Evolutionary conservation across 2,329 filamentous ascomycete genomes (phyloP), one percentile per base, ranked within the genome.

Genomic region (Cryphonectria nitschkei): DNA sequence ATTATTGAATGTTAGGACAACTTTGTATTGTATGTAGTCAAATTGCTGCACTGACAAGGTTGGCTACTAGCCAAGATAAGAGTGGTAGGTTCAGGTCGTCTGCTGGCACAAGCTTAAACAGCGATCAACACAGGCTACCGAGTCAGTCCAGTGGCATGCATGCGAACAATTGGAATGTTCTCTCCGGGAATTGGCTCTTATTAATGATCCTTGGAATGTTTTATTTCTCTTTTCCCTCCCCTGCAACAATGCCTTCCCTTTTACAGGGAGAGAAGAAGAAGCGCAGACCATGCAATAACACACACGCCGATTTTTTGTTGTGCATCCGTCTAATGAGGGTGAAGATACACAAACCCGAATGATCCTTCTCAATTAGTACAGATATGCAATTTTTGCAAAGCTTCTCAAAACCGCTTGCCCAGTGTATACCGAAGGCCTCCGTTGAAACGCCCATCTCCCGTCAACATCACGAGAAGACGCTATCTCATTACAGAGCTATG

Each of bases 351-450:
- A 29, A 58, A 34, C 22, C 8, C 29, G 34, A 58, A 16, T 58
- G 32, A 50, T 50, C 22, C 19, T 56, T 32, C 54, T 58, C 54
- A 56, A 58, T 58, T 34, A 58, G 26, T 58, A 58, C 29, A 58
- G 6, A 16, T 29, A 34, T 58, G 52, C 54, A 34, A 16, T 29
- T 19, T 58, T 32, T 32, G 5, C 14, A 58, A 6, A 58, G 34
- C 34, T 13, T 39, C 13, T 3, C 26, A 58, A 58, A 32, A 34
- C 26, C 26, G 13, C 6, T 32, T 58, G 26, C 26, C 54, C 46
- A 52, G 9, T 52, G 46, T 52, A 52, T 52, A 52, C 46, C 46
- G 19, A 52, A 22, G 8, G 7, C 19, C 46, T 3, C 19, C 37
- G 37, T n/a, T 26, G 22, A 52, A 52, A 22, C 19, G 37, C 37